Evolutionary conservation across 1,284 basidiomycete genomes (phyloP).

Genomic region (Exobasidium rhododendri): DNA sequence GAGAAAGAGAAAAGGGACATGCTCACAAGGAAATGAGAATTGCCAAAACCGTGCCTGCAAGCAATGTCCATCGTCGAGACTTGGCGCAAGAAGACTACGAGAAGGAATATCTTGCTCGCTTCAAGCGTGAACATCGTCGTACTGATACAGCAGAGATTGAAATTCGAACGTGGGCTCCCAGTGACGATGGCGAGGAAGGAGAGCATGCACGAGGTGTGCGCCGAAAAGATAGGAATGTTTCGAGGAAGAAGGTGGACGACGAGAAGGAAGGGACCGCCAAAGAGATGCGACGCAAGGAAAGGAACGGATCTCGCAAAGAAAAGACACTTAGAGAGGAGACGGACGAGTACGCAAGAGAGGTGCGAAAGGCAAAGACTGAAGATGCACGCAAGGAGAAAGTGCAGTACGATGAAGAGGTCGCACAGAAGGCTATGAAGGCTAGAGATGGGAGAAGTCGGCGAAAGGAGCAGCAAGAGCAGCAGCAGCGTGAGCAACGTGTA

Average conservation of each 20-base stretch:
- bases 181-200: background rate
- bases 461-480: conserved; percentile 6
- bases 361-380: background rate
- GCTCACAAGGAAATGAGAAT: background rate
- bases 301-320: background rate
- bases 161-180: background rate
- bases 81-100: background rate
- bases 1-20: background rate
- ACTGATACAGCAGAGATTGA: no score
- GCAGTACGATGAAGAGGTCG: background rate
- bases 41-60: background rate
- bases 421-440: background rate
- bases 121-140: background rate
- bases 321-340: conserved; percentile 1
- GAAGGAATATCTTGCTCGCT: background rate
- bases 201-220: background rate
- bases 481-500: background rate
- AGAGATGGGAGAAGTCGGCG: background rate
- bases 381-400: background rate
- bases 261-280: background rate
- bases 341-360: background rate
- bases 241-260: background rate
- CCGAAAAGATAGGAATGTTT: background rate
- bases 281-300: background rate
- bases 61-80: background rate